Conservation (phyloP, 2,329 filamentous ascomycete species). For the Nectriaceae sp. region DNA sequence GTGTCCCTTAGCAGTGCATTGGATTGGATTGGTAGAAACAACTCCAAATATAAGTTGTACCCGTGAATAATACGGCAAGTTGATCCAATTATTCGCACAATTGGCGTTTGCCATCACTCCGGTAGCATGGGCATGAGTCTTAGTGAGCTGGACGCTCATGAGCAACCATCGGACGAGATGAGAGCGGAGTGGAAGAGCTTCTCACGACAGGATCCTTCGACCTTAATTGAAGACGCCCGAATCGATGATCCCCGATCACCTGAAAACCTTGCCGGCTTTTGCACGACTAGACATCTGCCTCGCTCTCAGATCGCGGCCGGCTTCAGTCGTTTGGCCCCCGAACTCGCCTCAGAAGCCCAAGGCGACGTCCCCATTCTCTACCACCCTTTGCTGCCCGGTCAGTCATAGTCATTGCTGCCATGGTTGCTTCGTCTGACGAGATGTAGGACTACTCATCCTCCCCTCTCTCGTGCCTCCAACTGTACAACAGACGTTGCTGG, state of each 20-base stretch:
- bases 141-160: slow-evolving; percentile 68
- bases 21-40: too few species aligned
- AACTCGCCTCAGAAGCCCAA: slow-evolving; percentile 32
- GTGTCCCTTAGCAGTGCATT: too few species aligned
- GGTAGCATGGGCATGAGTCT: slow-evolving; percentile 30
- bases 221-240: slow-evolving; percentile 53
- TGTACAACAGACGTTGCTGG: slow-evolving; percentile 71
- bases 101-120: too few species aligned
- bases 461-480: slow-evolving; percentile 71
- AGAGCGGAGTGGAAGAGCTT: slow-evolving; percentile 75
- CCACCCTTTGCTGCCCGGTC: slow-evolving; percentile 70
- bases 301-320: slow-evolving; percentile 43
- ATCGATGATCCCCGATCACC: slow-evolving; percentile 55
- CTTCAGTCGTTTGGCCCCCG: slow-evolving; percentile 43
- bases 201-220: slow-evolving; percentile 58
- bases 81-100: too few species aligned
- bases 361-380: slow-evolving; percentile 58
- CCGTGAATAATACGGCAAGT: too few species aligned
- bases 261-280: slow-evolving; percentile 46
- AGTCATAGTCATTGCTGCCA: slow-evolving; percentile 18
- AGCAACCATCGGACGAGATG: slow-evolving; percentile 72
- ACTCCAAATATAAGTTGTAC: too few species aligned
- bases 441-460: slow-evolving; percentile 73
- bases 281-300: slow-evolving; percentile 45
- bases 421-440: neutral